Conservation (phyloP, 2,329 filamentous ascomycete species). For the Fusarium drepaniforme region DNA sequence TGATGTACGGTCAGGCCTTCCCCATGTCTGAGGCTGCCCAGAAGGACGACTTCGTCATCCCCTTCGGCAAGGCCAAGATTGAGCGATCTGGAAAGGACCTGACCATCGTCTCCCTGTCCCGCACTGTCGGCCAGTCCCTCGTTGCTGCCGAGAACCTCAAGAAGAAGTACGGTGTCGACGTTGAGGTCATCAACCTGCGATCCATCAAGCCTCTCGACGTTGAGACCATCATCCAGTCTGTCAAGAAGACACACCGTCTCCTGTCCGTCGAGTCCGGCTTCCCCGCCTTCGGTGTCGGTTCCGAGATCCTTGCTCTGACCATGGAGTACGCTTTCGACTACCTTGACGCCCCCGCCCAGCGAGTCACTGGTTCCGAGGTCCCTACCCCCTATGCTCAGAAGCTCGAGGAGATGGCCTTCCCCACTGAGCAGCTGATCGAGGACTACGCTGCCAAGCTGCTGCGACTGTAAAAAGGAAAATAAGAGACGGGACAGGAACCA, state of each 20-base stretch:
- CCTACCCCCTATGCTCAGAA: slow-evolving; percentile 95
- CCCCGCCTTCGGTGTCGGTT: slow-evolving; percentile 91
- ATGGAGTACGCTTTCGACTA: slow-evolving; percentile 99
- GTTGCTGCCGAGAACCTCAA: slow-evolving; percentile 91
- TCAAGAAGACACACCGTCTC: slow-evolving; percentile 98
- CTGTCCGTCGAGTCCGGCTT: slow-evolving; percentile 95
- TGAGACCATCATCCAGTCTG: slow-evolving; percentile 93
- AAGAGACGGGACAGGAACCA: slow-evolving; percentile 26
- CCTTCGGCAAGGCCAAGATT: slow-evolving; percentile 99
- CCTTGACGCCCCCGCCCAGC: slow-evolving; percentile 91
- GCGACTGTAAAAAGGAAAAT: slow-evolving; percentile 68
- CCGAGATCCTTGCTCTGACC: slow-evolving; percentile 92
- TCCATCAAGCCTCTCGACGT: slow-evolving; percentile 97
- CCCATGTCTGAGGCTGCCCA: slow-evolving; percentile 98
- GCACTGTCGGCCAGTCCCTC: slow-evolving; percentile 93
- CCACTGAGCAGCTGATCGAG: slow-evolving; percentile 88
- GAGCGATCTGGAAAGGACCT: slow-evolving; percentile 96
- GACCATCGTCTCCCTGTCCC: slow-evolving; percentile 94
- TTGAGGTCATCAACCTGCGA: slow-evolving; percentile 97
- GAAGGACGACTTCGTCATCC: slow-evolving; percentile 95
- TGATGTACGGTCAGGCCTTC: slow-evolving; percentile 93
- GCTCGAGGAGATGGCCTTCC: slow-evolving; percentile 96
- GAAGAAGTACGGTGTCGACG: slow-evolving; percentile 95
- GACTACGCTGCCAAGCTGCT: slow-evolving; percentile 91
- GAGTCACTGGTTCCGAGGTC: slow-evolving; percentile 96